Evolutionary conservation across 805 yeast species (phyloP), one percentile per base, ranked within the genome.

Genomic region (Schizosaccharomyces osmophilus): DNA sequence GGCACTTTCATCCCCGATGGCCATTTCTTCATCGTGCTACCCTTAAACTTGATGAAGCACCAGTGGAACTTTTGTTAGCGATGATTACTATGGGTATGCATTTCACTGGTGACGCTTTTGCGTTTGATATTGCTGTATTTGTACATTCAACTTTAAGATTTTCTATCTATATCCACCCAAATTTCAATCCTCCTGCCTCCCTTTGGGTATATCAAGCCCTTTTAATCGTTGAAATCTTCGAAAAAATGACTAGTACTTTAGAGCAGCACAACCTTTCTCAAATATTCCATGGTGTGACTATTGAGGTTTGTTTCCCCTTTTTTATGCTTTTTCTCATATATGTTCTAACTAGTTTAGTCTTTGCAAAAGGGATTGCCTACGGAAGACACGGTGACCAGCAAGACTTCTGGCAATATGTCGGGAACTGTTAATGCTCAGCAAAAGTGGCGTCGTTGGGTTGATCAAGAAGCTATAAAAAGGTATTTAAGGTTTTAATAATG

Each of bases 221-320:
- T 4, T 48, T 48, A n/a, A 3, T 48, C 4, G 8, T 13, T 13
- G 55, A 19, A 19, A 22, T 48, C 4, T 48, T 19, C 8, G 97
- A 90, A 74, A 90, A 97, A 39, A 97, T 90, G 64, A 97, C 98
- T 70, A 89, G 89, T 79, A 90, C 90, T 79, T 96, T 88, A 67
- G 95, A 90, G 73, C 97, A 90, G 72, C 68, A 66, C 43, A 66
- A 66, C 39, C 62, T 66, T 66, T 67, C 68, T 6, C 62, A 63
- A 5, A 48, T 66, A 22, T 66, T 66, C 55, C 65, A 66, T 60
- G 63, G 64, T 24, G 68, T 66, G 54, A 60, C 65, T 8, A 64
- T 66, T 17, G 60, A 59, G 24, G 64, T 36, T 15, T 62, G 62
- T 5, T 51, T 3, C 8, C 4, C 6, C 3, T 15, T 15, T 3